Percentiles rank a stretch among this genome's conserved stretches.
Evolutionary conservation across 192 early-diverging fungal genomes (phyloP).

Genomic region (Phycomyces nitens): DNA sequence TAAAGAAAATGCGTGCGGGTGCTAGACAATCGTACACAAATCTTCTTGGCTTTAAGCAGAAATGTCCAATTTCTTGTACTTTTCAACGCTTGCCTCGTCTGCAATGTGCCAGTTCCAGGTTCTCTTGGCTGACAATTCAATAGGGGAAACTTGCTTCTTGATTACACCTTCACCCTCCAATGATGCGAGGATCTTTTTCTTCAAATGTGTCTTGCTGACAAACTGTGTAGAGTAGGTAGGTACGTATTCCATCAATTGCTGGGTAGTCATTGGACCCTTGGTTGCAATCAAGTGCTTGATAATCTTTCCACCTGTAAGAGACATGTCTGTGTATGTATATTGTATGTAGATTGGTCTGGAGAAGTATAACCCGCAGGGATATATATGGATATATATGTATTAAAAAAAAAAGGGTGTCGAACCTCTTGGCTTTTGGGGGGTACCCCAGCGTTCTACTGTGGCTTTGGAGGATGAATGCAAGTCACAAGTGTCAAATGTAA

Average conservation of each 20-base stretch:
- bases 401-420: too few relatives aligned
- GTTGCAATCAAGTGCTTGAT: conserved; percentile 21
- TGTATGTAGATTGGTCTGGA: too few relatives aligned
- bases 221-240: conserved; percentile 10
- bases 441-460: neutral
- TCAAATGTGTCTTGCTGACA: conserved; percentile 23
- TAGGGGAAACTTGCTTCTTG: conserved; percentile 4
- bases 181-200: conserved; percentile 14
- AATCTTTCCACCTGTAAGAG: conserved; percentile 20
- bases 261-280: conserved; percentile 27
- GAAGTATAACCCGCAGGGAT: too few relatives aligned
- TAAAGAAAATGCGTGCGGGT: too few relatives aligned
- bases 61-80: neutral
- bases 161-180: conserved; percentile 19
- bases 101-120: conserved; percentile 19
- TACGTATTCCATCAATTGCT: neutral
- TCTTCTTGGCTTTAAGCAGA: too few relatives aligned
- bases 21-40: too few relatives aligned
- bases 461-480: neutral
- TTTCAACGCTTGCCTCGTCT: neutral
- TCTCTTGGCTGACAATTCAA: neutral
- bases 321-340: conserved; percentile 9
- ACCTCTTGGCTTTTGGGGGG: too few relatives aligned
- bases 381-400: too few relatives aligned
- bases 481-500: neutral